phyloP scores from a whole-genome alignment of 164 flowering plant genomes.

The Platanus orientalis region DNA sequence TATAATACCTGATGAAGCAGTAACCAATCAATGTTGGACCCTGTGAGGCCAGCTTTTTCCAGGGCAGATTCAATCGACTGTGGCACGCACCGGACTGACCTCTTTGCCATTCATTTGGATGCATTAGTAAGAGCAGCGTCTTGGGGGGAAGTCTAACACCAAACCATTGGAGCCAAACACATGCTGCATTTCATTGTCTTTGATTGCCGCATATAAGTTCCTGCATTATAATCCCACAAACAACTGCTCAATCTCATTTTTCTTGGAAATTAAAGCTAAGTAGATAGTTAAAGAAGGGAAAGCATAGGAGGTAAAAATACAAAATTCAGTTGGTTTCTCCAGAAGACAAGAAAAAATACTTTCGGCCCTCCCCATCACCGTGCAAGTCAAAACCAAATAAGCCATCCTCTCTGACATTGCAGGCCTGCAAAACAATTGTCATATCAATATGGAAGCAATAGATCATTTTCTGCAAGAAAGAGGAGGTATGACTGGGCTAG shows the following conservation, averaged over 20 bases:
- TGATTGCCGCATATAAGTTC: conserved; percentile 60
- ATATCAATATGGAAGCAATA: background rate
- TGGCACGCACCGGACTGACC: conserved; percentile 83
- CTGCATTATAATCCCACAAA: conserved; percentile 33
- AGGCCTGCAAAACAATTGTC: conserved; percentile 48
- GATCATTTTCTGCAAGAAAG: background rate
- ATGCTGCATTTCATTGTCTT: conserved; percentile 32
- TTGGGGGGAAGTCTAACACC: conserved; percentile 52
- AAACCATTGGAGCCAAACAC: conserved; percentile 53
- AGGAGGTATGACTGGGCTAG: background rate
- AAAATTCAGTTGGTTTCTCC: background rate
- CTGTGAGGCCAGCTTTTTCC: conserved; percentile 57
- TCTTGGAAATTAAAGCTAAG: background rate
- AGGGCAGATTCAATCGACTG: conserved; percentile 73
- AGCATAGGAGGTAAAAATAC: background rate
- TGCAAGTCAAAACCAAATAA: conserved; percentile 78
- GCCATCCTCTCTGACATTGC: conserved; percentile 74
- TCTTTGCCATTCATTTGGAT: conserved; percentile 94
- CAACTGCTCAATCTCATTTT: conserved; percentile 1
- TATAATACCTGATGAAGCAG: conserved; percentile 91
- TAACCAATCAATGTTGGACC: conserved; percentile 75
- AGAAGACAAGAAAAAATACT: conserved; percentile 30
- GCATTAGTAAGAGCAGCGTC: conserved; percentile 53
- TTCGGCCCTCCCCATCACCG: conserved; percentile 86
- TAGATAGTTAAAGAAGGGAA: conserved; percentile 1